phyloP scores from a whole-genome alignment of 495 filamentous ascomycete genomes.

The Tuber melanosporum region DNA sequence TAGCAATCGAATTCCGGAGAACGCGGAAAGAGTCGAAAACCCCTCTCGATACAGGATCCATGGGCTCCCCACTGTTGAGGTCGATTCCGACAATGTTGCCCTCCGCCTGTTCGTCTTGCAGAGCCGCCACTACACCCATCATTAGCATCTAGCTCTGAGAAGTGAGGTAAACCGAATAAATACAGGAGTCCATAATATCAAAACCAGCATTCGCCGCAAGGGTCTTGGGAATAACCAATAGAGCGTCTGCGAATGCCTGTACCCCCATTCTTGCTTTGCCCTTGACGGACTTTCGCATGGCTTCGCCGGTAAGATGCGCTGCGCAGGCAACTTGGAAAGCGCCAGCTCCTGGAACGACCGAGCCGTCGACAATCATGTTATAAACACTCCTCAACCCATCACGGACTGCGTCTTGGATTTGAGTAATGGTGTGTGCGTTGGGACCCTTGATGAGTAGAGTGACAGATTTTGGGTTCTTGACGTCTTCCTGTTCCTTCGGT shows the following conservation, averaged over 20 bases:
- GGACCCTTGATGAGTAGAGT: constrained; percentile 97
- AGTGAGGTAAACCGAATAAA: constrained; percentile 41
- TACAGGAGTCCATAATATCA: constrained; percentile 88
- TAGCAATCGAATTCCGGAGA: constrained; percentile 83
- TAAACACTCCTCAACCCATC: constrained; percentile 92
- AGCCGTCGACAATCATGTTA: constrained; percentile 96
- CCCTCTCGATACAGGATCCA: constrained; percentile 90
- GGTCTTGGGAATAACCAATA: constrained; percentile 92
- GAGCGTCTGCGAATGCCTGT: constrained; percentile 85
- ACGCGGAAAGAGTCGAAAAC: constrained; percentile 97
- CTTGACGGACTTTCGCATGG: constrained; percentile 79
- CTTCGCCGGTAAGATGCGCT: constrained; percentile 75
- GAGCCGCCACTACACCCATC: constrained; percentile 56
- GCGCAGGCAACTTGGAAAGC: constrained; percentile 95
- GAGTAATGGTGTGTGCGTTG: constrained; percentile 89
- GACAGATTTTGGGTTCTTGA: constrained; percentile 98
- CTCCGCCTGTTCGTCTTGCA: constrained; percentile 78
- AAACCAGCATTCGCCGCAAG: constrained; percentile 93
- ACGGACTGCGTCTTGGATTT: constrained; percentile 94
- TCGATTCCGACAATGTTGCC: constrained; percentile 84
- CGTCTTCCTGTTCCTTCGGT: constrained; percentile 61
- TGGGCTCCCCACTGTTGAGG: constrained; percentile 75
- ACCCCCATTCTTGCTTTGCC: constrained; percentile 96
- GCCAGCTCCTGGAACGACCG: constrained; percentile 88
- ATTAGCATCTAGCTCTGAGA: constrained; percentile 14